Conservation (phyloP, 1,284 basidiomycete species). For the Sporisorium exsertum region DNA sequence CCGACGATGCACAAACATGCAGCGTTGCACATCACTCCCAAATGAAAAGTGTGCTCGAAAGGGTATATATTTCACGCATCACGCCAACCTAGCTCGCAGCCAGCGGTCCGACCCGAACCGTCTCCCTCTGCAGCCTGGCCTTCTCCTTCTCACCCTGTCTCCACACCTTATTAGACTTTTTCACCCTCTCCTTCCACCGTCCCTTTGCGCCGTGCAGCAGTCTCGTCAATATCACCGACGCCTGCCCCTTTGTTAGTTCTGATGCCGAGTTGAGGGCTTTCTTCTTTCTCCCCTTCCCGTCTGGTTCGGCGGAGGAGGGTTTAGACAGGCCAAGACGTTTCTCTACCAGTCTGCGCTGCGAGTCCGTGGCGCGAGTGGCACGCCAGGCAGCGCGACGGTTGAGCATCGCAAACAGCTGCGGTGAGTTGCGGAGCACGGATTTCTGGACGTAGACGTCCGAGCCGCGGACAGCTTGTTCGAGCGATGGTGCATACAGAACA, state of each 20-base stretch:
- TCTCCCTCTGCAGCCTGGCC: conserved; percentile 32
- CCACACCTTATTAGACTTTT: conserved; percentile 38
- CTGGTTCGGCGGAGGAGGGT: neutral
- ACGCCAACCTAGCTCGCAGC: neutral
- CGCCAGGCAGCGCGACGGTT: conserved; percentile 78
- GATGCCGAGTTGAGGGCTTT: conserved; percentile 4
- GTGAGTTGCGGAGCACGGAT: conserved; percentile 73
- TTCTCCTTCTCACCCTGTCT: conserved; percentile 39
- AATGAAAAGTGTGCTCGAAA: neutral
- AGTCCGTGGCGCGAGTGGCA: conserved; percentile 75
- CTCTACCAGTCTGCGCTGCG: conserved; percentile 76
- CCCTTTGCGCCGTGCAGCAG: conserved; percentile 52
- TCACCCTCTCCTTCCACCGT: conserved; percentile 49
- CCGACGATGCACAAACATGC: neutral
- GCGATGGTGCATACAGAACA: conserved; percentile 22
- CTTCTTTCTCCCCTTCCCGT: conserved; percentile 37
- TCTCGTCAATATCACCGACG: conserved; percentile 49
- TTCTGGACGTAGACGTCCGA: conserved; percentile 77
- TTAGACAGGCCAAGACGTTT: conserved; percentile 72
- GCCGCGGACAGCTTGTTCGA: conserved; percentile 75
- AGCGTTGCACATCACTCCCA: neutral
- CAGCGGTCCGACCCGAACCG: conserved; percentile 53
- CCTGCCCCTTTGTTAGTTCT: conserved; percentile 57
- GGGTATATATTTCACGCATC: neutral
- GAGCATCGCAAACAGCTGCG: conserved; percentile 47